Base-by-base conservation (phyloP, 768 basidiomycete species). In the Rhizopogon vinicolor region DNA sequence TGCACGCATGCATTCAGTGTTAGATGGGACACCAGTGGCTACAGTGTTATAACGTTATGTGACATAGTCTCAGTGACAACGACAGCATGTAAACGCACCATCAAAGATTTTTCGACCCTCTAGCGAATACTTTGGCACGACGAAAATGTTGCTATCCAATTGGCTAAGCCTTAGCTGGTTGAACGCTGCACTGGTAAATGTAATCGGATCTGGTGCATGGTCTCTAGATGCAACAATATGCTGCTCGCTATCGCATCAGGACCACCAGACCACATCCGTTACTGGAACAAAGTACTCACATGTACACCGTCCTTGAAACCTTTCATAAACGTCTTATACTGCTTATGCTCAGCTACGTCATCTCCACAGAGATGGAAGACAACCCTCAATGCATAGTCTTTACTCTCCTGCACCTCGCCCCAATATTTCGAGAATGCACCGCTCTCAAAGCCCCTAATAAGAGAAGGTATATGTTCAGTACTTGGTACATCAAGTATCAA, bases 341-440 rank as follows among this genome's bases (percentile, higher is more conserved):
- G 71, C 39, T 75, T 65, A 61, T 94, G 83, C 63, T 86, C 83
- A 35, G 91, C 66, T 8, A 97, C 89, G 52, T 74, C 80, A 0
- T 80, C 72, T 0, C 91, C 89, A 58, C 86, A 81, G 4, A 91
- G 70, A 64, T 96, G 92, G 61, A 87, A 87, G 44, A 87, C 73
- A 16, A 75, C 75, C 18, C 44, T 25, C 66, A 87, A 73, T 13
- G 66, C 70, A 55, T 78, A 73, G 22, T 80, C 74, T 55, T 75
- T 68, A 2, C 75, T 67, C 49, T 75, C 66, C 29, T 72, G 70
- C 19, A 66, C 62, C 46, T 75, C 69, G 48, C 81, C 78, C 28
- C 77, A 72, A 54, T 84, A 79, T 55, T 70, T 70, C 3, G 77
- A 60, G 61, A 82, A 85, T 61, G 79, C 79, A 1, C 69, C 73